Base-by-base conservation (phyloP, 495 filamentous ascomycete species). In the Penicillium parvum region DNA sequence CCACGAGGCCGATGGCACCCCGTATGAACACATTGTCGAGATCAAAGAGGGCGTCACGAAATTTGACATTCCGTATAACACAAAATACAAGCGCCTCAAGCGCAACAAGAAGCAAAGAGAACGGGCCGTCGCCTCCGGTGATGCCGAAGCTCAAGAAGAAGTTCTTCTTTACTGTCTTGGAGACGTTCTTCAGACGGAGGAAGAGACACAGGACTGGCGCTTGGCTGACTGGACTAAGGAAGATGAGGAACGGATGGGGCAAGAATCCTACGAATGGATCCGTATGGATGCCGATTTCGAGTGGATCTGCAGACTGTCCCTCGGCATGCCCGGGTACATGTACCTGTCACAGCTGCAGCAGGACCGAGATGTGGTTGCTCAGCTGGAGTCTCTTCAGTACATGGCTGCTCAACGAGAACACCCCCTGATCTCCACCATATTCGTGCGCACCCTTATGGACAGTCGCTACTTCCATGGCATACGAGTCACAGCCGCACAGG, bases 201-300 rank as follows among this genome's bases (percentile, higher is more conserved):
- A 92, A 47, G 92, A 99, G 45, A 76, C 85, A 7, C 65, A 76
- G 28, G 79, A 90, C 33, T 99, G 94, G 94, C 77, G 74, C 26
- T 71, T 99, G 10, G 69, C 76, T 7, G 91, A 96, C 41, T 99
- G 92, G 92, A 79, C 81, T 35, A 79, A 83, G 42, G 85, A 90
- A 25, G 84, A 89, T 9, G 90, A 97, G 57, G 76, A 83, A 6
- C 75, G 77, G 45, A 99, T 99, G 94, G 86, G 88, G 27, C 81
- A 89, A 39, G 92, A 99, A 57, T 92, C 85, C 3, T 99, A 96
- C 57, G 92, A 99, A 61, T 99, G 92, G 92, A 92, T 97, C 45
- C 82, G 92, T 11, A 86, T 97, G 75, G 92, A 99, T 65, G 88
- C 90, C 14, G 92, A 99, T 63, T 96, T 96, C 52, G 92, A 99